Evolutionary conservation across 108 stramenopile species (phyloP), one percentile per base, ranked within the genome.

Genomic region (Pseudonitzschia delicatissima): DNA sequence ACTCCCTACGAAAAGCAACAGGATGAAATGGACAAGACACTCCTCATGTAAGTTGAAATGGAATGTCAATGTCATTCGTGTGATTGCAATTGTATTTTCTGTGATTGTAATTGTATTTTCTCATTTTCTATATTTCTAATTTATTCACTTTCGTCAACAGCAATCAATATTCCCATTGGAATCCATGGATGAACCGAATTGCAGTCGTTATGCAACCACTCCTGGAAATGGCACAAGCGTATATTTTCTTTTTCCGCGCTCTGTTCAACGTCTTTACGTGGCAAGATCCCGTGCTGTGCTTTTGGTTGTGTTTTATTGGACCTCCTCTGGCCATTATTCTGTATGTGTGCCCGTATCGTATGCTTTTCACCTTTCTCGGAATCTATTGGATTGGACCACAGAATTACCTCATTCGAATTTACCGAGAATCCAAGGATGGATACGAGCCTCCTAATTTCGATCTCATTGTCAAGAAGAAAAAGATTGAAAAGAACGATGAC

Each of bases 191-290:
- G n/a, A 69, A 77, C 37, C 70, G 77, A 33, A 59, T 78, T 44
- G 82, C 57, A 13, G 40, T 76, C 9, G 64, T 71, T 34, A 50
- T 79, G 2, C 68, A 76, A 53, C 79, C 82, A 2, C 57, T 83
- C 9, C 33, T 83, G 0, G 79, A 76, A 20, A 67, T 71, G 23
- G 71, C 71, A 2, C 68, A 69, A 36, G 64, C 48, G 25, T 69
- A 55, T 20, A 42, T 80, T 15, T 75, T 69, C 32, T 3, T 74
- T 1, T 70, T 67, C 44, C 73, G 89, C 12, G 72, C 86, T 18
- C 18, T 52, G 2, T 90, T 85, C 80, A 90, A 90, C 36, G 47
- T 87, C 17, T 74, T 90, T 25, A 86, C 81, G 17, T 87, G 89
- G 89, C 77, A 77, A 62, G 89, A 90, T 72, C 86, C 86, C 4